Percentiles rank a stretch among this genome's conserved stretches.
Conservation (phyloP, 1,284 basidiomycete species). For the Trametes hirsuta region DNA sequence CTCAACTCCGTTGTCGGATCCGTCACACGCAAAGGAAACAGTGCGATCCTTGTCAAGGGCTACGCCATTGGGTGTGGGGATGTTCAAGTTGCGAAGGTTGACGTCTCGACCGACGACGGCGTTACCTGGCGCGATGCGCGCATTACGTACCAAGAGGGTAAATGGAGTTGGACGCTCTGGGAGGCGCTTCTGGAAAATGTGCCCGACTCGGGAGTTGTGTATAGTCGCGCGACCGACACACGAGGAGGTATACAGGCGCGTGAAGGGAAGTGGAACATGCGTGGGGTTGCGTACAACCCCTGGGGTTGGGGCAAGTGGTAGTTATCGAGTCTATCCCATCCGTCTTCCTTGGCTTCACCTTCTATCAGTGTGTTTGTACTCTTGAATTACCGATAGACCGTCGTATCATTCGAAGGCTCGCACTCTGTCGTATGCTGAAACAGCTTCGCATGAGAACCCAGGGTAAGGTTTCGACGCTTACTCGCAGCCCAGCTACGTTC, state of each 20-base stretch:
- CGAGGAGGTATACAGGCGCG: constrained; percentile 48
- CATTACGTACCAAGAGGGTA: constrained; percentile 64
- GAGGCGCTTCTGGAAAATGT: constrained; percentile 44
- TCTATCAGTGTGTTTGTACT: background rate
- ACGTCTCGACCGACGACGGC: constrained; percentile 58
- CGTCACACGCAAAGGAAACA: constrained; percentile 29
- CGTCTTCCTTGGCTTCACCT: background rate
- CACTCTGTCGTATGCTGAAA: background rate
- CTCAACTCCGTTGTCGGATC: constrained; percentile 65
- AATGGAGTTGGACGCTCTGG: constrained; percentile 76
- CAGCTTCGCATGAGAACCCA: background rate
- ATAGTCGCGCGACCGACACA: constrained; percentile 48
- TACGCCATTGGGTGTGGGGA: constrained; percentile 58
- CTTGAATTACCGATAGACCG: too few relatives aligned
- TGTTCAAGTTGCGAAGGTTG: constrained; percentile 51
- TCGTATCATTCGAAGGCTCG: too few relatives aligned
- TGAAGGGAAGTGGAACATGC: constrained; percentile 57
- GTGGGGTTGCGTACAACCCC: constrained; percentile 56
- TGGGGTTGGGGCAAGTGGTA: constrained; percentile 30
- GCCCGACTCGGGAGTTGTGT: constrained; percentile 30
- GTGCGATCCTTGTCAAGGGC: constrained; percentile 51
- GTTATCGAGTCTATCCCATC: background rate
- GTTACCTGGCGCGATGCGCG: constrained; percentile 51
- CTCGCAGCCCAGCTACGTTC: background rate
- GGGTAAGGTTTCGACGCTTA: background rate